Conservation (phyloP, 768 basidiomycete genomes). For the Fistulinella prunicolor region DNA sequence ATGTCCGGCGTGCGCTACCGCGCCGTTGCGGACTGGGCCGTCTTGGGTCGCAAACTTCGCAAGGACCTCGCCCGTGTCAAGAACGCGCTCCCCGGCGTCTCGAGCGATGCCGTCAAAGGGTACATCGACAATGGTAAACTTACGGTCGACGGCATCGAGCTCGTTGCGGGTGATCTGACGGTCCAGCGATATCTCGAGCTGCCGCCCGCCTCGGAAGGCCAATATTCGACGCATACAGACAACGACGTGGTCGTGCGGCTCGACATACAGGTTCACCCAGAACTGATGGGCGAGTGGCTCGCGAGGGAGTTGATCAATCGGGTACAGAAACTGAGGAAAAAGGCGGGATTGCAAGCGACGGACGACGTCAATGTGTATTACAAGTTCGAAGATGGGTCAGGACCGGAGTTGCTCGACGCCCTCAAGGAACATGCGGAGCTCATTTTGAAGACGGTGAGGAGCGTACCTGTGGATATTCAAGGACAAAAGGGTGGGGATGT, state of each 20-base stretch:
- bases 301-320: conserved; percentile 89
- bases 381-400: conserved; percentile 65
- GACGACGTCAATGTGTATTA: conserved; percentile 92
- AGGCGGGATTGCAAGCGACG: conserved; percentile 91
- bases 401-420: conserved; percentile 61
- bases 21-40: conserved; percentile 92
- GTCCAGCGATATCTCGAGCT: conserved; percentile 91
- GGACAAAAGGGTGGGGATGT: conserved; percentile 48
- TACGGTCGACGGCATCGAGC: conserved; percentile 83
- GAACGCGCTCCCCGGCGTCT: conserved; percentile 75
- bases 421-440: conserved; percentile 64
- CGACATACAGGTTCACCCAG: conserved; percentile 83
- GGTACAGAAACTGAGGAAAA: conserved; percentile 93
- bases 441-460: conserved; percentile 72
- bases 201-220: conserved; percentile 53
- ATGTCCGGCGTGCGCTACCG: conserved; percentile 86
- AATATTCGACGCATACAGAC: conserved; percentile 83
- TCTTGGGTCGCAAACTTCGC: conserved; percentile 88
- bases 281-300: conserved; percentile 84
- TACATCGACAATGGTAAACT: conserved; percentile 77
- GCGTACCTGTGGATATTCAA: conserved; percentile 59
- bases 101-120: conserved; percentile 78
- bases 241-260: conserved; percentile 93
- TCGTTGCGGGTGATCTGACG: conserved; percentile 86
- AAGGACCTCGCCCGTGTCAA: conserved; percentile 90